Base-by-base conservation (phyloP, 768 basidiomycete species). In the Tulasnella sp. region DNA sequence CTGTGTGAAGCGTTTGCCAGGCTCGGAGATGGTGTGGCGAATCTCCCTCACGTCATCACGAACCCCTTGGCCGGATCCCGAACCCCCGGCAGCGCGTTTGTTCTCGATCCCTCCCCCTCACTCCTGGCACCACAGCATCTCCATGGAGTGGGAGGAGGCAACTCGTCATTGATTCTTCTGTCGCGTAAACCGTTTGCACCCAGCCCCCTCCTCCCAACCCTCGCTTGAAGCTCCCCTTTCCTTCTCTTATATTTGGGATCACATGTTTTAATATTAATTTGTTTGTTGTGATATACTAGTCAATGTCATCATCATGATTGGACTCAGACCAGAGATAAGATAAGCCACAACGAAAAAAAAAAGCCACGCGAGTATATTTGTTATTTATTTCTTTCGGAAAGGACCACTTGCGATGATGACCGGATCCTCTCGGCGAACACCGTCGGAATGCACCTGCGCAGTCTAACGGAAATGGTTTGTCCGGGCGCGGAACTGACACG, bases 1-100 rank as follows among this genome's bases (percentile, higher is more conserved):
- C 15, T 15, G n/a, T 29, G 55, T n/a, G 55, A 57, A 57, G 29
- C 23, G 55, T 57, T 29, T 44, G 55, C 55, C 23, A 13, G 61
- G 61, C 61, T 67, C 61, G 61, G 61, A 35, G 29, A 67, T 18
- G 44, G 4, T 26, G 61, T 67, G 32, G 61, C 61, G 11, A 67
- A 67, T 67, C n/a, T 67, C 61, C 61, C 61, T 67, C 61, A 67
- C 61, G 61, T 35, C 61, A 67, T 67, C 61, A 67, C 9, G 18
- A 16, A 29, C 32, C 29, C 15, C 2, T 29, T 61, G 3, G 29
- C 32, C 61, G 26, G 57, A 67, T 67, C 61, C 61, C 61, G 23
- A 26, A 26, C 61, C 61, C 61, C 61, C 61, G 29, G 26, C 61
- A n/a, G 61, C 32, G 61, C 61, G 61, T 35, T 29, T 51, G 16